A percentile compares a stretch with the other conserved stretches of the same genome.
Conservation (phyloP, 2,329 filamentous ascomycete species). For the Ceratocystis variospora region DNA sequence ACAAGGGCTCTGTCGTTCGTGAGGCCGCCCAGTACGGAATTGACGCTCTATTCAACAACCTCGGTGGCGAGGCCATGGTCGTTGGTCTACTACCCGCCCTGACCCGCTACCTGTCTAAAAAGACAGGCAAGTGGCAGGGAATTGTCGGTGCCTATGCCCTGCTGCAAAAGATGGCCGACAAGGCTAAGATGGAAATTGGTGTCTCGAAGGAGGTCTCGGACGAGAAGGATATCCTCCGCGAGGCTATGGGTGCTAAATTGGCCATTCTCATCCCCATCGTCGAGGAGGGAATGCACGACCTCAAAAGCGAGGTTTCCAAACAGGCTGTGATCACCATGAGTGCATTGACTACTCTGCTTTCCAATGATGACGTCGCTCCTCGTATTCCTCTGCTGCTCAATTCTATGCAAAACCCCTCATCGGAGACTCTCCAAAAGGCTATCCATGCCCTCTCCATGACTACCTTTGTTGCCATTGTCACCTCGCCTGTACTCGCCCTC, state of each 20-base stretch:
- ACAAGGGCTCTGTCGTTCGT: slow-evolving; percentile 78
- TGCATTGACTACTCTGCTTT: slow-evolving; percentile 73
- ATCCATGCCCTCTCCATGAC: slow-evolving; percentile 95
- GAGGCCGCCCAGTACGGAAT: slow-evolving; percentile 90
- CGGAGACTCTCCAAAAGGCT: slow-evolving; percentile 80
- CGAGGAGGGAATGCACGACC: slow-evolving; percentile 87
- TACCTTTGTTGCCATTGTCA: slow-evolving; percentile 95
- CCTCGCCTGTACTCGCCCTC: slow-evolving; percentile 84
- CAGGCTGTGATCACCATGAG: slow-evolving; percentile 88
- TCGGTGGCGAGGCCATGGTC: slow-evolving; percentile 72
- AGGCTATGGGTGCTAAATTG: slow-evolving; percentile 78
- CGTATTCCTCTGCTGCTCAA: slow-evolving; percentile 85
- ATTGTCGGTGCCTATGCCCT: slow-evolving; percentile 74
- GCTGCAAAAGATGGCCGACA: slow-evolving; percentile 86
- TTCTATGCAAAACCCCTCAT: slow-evolving; percentile 86
- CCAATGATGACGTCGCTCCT: slow-evolving; percentile 92
- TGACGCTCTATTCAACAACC: slow-evolving; percentile 67
- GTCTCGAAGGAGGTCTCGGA: slow-evolving; percentile 66
- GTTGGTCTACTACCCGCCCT: slow-evolving; percentile 68
- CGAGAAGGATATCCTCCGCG: slow-evolving; percentile 78
- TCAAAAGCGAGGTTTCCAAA: slow-evolving; percentile 80
- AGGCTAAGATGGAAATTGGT: slow-evolving; percentile 73
- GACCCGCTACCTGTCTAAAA: slow-evolving; percentile 61
- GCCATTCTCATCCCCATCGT: slow-evolving; percentile 81
- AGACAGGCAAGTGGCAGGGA: slow-evolving; percentile 93